These are phyloP conservation scores for Candida sonorensis DNA, from an alignment of 805 yeast species.

Conservation along the genomic window DNA sequence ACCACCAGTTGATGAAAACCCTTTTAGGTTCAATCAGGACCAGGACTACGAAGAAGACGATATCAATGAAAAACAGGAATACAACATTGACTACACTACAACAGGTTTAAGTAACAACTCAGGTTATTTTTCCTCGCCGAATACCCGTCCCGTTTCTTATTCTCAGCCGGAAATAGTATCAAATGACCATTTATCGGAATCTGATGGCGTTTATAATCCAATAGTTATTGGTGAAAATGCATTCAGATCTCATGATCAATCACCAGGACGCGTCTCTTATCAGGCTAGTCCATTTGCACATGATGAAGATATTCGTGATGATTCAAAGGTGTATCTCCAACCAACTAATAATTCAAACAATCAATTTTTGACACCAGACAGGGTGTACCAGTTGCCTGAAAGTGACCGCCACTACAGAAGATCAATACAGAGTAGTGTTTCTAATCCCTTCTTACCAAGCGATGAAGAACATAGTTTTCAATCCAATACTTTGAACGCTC, in stretches of 20 bases:
- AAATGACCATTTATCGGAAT: too few species aligned
- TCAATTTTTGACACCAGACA: not conserved
- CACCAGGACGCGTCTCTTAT: too few species aligned
- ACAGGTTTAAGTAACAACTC: too few species aligned
- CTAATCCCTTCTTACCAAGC: not conserved
- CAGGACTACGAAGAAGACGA: not conserved
- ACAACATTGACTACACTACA: too few species aligned
- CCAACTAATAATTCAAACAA: not conserved
- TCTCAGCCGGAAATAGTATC: not conserved
- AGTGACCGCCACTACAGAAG: not conserved
- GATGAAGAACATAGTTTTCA: not conserved
- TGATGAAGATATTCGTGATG: not conserved
- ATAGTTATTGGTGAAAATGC: slow-evolving; percentile 1
- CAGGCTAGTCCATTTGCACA: slow-evolving; percentile 1
- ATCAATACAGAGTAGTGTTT: not conserved
- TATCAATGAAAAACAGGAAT: not conserved
- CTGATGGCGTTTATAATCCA: slow-evolving; percentile 1
- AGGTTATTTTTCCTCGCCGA: not conserved
- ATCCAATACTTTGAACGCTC: too few species aligned
- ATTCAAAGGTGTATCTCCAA: not conserved
- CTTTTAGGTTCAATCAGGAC: slow-evolving; percentile 1
- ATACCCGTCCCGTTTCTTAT: not conserved
- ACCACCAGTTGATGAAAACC: not conserved
- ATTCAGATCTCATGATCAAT: not conserved
- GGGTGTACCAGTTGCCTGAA: not conserved